Evolutionary conservation across 192 early-diverging fungal genomes (phyloP), one percentile per base, ranked within the genome.

Genomic region (Backusella tarrabulga): DNA sequence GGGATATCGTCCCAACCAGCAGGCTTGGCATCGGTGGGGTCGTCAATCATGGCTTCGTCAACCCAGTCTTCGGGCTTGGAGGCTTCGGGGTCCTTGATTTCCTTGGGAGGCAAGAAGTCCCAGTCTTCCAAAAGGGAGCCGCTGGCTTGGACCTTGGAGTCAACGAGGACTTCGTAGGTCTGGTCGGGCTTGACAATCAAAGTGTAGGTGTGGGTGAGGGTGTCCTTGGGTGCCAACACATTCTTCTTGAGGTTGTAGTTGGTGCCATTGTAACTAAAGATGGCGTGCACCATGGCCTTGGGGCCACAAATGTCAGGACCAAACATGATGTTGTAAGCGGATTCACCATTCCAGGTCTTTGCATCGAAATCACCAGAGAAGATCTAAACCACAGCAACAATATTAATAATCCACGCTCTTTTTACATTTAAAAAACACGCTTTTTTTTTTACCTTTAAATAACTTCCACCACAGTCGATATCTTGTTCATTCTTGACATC

Each of bases 251-350:
- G 83, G 87, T 96, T 88, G 79, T 96, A 90, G 82, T 93, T 92
- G 72, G 93, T 94, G 85, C 94, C 91, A 78, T 98, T 93, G 92
- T 99, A 93, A 77, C 93, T 89, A 88, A 99, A 92, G 84, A 99
- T 98, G 79, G 95, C 93, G 82, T 99, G 97, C 38, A 99, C 94
- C 52, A 94, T 94, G 87, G 93, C 94, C 83, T 91, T 93, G 60
- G 88, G 74, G 44, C 96, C 98, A 85, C 98, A 99, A 73, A 95
- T 93, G 84, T 99, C 98, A 41, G 98, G 98, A 36, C 92, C 93
- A 81, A 95, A 93, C 92, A 93, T 94, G 71, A 94, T 88, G 79
- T 90, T 91, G 82, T 92, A 93, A 72, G 88, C 87, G 26, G 93
- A 91, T 63, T 97, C 95, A 78, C 96, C 96, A 74, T 93, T 88